phyloP scores from a whole-genome alignment of 352 stramenopile species.

The Phytophthora aleatoria region DNA sequence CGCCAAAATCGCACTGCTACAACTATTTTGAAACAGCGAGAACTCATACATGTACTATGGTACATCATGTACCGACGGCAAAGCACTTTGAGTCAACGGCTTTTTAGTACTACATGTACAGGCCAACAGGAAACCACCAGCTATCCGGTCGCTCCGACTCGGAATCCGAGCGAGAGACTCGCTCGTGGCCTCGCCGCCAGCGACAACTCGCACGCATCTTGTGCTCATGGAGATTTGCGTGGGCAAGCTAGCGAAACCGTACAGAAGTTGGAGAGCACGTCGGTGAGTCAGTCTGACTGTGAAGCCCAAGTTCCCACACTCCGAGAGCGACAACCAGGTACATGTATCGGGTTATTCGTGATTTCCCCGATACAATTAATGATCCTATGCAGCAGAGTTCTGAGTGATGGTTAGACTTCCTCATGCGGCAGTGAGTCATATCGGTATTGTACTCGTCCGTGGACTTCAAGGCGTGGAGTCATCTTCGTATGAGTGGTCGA shows the following conservation, averaged over 20 bases:
- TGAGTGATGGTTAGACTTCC: neutral
- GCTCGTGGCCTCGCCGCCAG: neutral
- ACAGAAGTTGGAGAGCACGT: neutral
- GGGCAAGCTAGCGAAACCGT: neutral
- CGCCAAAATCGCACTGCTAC: too few relatives aligned
- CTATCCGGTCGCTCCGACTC: neutral
- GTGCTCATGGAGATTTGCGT: constrained; percentile 9
- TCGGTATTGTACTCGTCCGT: too few relatives aligned
- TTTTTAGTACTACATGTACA: too few relatives aligned
- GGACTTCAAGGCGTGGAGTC: neutral
- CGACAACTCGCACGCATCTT: constrained; percentile 4
- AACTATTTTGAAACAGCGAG: too few relatives aligned
- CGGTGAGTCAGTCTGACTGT: constrained; percentile 1
- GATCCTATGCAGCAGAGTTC: neutral
- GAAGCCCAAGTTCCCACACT: neutral
- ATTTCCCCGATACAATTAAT: neutral
- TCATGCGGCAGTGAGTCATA: neutral
- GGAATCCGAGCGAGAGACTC: neutral
- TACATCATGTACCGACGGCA: too few relatives aligned
- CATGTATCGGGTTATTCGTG: neutral
- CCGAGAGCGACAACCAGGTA: too few relatives aligned
- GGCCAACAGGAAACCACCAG: neutral
- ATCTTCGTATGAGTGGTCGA: constrained; percentile 6
- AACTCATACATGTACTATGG: too few relatives aligned
- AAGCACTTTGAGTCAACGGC: too few relatives aligned